phyloP scores from a whole-genome alignment of 345 rosid species.

The Hibiscus mutabilis region DNA sequence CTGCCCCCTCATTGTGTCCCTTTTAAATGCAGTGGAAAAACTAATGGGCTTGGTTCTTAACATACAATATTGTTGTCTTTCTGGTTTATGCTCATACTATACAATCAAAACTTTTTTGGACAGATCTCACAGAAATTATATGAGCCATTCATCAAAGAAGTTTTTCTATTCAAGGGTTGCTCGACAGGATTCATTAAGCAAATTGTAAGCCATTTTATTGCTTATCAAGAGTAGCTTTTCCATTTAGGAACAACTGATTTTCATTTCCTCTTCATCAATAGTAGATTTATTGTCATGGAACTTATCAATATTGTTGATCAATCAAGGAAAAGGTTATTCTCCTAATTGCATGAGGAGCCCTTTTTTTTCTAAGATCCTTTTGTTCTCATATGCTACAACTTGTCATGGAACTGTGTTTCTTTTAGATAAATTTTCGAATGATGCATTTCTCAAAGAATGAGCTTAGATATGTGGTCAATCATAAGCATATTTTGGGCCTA shows the following conservation, averaged over 20 bases:
- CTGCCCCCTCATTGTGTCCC: too few species aligned
- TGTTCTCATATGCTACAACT: neutral
- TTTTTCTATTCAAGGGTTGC: conserved; percentile 63
- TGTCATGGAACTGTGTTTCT: neutral
- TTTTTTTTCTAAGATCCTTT: neutral
- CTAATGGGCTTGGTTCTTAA: too few species aligned
- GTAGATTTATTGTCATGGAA: neutral
- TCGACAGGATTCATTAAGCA: conserved; percentile 73
- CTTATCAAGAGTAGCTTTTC: neutral
- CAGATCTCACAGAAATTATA: conserved; percentile 78
- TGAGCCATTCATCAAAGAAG: conserved; percentile 58
- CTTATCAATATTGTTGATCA: neutral
- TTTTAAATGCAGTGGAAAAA: too few species aligned
- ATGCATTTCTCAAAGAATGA: neutral
- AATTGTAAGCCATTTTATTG: conserved; percentile 45
- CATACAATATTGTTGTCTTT: too few species aligned
- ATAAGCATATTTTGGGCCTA: neutral
- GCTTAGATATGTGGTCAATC: neutral
- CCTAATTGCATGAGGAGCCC: neutral
- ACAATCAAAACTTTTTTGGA: neutral
- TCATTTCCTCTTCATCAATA: neutral
- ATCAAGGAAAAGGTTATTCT: neutral
- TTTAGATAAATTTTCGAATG: neutral
- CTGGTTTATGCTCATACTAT: neutral
- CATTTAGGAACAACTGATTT: neutral